A percentile compares a stretch with the other conserved stretches of the same genome.
Conservation (phyloP, 345 rosid genomes). For the Lumnitzera littorea region DNA sequence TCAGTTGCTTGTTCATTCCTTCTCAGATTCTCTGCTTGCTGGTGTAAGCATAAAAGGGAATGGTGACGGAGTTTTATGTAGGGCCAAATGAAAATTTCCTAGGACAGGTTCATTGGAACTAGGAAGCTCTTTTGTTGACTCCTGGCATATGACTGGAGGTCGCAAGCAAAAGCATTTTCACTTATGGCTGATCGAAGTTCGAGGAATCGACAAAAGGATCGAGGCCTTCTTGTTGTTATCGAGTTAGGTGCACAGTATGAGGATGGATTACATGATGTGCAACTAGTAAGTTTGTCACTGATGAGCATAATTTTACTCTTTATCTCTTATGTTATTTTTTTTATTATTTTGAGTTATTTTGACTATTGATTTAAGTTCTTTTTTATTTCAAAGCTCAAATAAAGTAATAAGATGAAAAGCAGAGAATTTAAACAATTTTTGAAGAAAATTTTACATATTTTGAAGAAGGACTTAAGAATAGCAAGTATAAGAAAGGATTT, state of each 20-base stretch:
- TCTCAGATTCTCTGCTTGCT: slow-evolving; percentile 36
- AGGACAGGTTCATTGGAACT: slow-evolving; percentile 31
- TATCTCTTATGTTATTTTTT: too few species aligned
- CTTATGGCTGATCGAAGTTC: slow-evolving; percentile 17
- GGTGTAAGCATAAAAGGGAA: slow-evolving; percentile 11
- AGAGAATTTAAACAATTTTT: too few species aligned
- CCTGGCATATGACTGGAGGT: slow-evolving; percentile 51
- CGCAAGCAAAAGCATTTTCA: slow-evolving; percentile 32
- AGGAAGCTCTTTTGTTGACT: slow-evolving; percentile 46
- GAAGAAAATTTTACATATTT: too few species aligned
- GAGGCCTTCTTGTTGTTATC: slow-evolving; percentile 33
- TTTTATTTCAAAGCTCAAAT: too few species aligned
- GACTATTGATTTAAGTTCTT: too few species aligned
- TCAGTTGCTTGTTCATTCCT: slow-evolving; percentile 43
- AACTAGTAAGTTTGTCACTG: slow-evolving; percentile 29
- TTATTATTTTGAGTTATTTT: too few species aligned
- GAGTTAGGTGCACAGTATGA: slow-evolving; percentile 84
- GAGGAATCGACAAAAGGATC: slow-evolving; percentile 39
- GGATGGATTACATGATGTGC: slow-evolving; percentile 77
- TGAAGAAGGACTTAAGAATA: too few species aligned
- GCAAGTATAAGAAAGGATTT: too few species aligned
- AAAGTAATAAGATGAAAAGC: too few species aligned
- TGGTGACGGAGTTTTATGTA: slow-evolving; percentile 29
- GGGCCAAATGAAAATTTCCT: slow-evolving; percentile 35
- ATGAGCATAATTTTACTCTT: too few species aligned